Evolutionary conservation across 1,284 basidiomycete genomes (phyloP), one percentile per base, ranked within the genome.

Genomic region (Fomes fomentarius): DNA sequence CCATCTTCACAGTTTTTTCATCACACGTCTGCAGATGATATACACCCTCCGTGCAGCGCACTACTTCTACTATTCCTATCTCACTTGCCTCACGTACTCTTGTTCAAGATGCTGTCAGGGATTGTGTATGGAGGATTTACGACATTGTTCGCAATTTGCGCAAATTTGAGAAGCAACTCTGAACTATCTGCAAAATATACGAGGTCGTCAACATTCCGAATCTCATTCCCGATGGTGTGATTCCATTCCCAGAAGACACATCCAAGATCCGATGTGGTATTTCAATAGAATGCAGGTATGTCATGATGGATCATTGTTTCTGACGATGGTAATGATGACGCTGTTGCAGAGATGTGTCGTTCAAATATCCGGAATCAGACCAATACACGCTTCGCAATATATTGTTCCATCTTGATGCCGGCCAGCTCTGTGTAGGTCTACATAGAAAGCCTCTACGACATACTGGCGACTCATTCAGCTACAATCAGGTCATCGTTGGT

Each of bases 41-140:
- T 91, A 91, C 66, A 82, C 85, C 6, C 71, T 91, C 3, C 82
- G 87, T 41, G 87, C 88, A 6, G 80, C 86, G 7, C 83, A 85
- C 67, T 79, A 85, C 55, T 2, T 69, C 79, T 2, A 80, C 82
- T 9, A 87, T 91, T 57, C 89, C 89, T 0, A 67, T 90, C 26
- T 87, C 88, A 0, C 74, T 91, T 8, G 84, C 87, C 2, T 89
- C 89, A 3, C 74, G 91, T 26, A 80, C 83, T 50, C 76, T 91
- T 17, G 82, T 91, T 35, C 85, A 82, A 31, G 76, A 82, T 35
- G 83, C 86, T 3, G 78, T 85, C 0, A 63, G 63, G 17, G 68
- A 72, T 1, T 90, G 91, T 62, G 77, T 79, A 1, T 58, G 65
- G n/a, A 76, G 73, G 3, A 66, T 89, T n/a, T 75, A 81, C 56